These are phyloP conservation scores for Populus nigra DNA, from an alignment of 345 rosid genomes.

Conservation along the genomic window DNA sequence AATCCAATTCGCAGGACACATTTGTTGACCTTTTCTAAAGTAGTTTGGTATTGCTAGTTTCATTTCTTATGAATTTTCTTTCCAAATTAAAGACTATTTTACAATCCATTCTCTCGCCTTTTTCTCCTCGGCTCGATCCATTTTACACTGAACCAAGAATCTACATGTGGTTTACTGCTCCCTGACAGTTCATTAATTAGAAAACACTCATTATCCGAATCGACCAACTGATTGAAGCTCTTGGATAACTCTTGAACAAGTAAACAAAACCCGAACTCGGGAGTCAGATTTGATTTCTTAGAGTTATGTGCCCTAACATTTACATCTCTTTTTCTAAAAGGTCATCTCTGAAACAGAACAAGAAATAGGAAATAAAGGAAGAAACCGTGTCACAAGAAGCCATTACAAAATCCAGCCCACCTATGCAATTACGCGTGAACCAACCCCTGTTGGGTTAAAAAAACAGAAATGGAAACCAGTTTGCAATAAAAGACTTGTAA, in stretches of 20 bases:
- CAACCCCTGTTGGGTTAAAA: not conserved
- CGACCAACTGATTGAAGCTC: not conserved
- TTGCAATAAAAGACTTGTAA: not conserved
- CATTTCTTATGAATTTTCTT: not conserved
- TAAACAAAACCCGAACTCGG: not conserved
- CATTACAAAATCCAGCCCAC: not conserved
- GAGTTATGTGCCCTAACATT: not conserved
- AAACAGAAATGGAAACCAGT: constrained; percentile 2
- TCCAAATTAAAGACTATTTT: not conserved
- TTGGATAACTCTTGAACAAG: not conserved
- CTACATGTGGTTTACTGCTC: not conserved
- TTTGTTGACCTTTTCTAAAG: not conserved
- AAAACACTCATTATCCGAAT: not conserved
- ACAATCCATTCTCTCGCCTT: not conserved
- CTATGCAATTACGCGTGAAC: constrained; percentile 13
- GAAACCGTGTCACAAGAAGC: constrained; percentile 12
- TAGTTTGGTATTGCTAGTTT: too few relatives aligned
- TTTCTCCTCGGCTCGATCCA: not conserved
- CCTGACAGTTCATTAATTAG: not conserved
- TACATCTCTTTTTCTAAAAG: not conserved
- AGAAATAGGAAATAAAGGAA: not conserved
- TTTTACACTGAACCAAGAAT: not conserved
- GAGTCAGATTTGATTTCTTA: not conserved
- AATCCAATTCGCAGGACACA: not conserved
- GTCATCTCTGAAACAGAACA: not conserved